These are phyloP conservation scores for Wickerhamiella allomyrinae DNA, from an alignment of 805 yeast genomes.

Conservation along the genomic window DNA sequence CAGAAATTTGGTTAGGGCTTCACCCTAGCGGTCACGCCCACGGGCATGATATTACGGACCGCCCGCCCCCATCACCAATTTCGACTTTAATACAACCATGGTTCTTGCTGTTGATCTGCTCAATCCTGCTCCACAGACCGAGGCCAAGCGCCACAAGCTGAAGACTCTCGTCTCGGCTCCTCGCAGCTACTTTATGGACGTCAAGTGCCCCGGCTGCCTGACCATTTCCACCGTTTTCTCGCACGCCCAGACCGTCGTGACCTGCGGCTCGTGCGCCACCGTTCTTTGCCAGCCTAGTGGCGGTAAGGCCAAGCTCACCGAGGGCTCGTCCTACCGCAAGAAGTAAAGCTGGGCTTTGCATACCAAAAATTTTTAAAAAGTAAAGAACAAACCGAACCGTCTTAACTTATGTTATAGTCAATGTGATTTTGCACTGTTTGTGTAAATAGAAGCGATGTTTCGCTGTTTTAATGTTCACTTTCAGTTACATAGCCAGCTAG, in stretches of 20 bases:
- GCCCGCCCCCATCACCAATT: neutral
- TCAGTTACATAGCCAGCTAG: neutral
- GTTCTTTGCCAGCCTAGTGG: slow-evolving; percentile 99
- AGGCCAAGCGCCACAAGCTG: slow-evolving; percentile 92
- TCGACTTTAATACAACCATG: slow-evolving; percentile 23
- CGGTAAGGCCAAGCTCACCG: slow-evolving; percentile 99
- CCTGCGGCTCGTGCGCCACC: slow-evolving; percentile 97
- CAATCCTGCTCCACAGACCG: slow-evolving; percentile 95
- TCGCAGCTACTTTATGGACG: slow-evolving; percentile 99
- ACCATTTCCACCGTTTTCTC: slow-evolving; percentile 99
- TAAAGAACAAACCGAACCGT: neutral
- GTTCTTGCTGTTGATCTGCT: slow-evolving; percentile 98
- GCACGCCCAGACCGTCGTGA: slow-evolving; percentile 99
- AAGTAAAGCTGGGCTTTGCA: slow-evolving; percentile 41
- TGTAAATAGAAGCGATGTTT: neutral
- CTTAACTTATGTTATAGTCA: neutral
- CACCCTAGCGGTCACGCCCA: neutral
- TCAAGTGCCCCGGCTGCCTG: slow-evolving; percentile 98
- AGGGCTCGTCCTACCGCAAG: slow-evolving; percentile 99
- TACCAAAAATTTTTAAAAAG: neutral
- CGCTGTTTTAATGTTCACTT: neutral
- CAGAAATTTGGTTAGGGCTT: neutral
- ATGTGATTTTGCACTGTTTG: neutral
- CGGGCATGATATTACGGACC: neutral
- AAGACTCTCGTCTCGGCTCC: slow-evolving; percentile 96